Evolutionary conservation across 257 asterid species (phyloP), one percentile per base, ranked within the genome.

Genomic region (Nicotiana tomentosiformis): DNA sequence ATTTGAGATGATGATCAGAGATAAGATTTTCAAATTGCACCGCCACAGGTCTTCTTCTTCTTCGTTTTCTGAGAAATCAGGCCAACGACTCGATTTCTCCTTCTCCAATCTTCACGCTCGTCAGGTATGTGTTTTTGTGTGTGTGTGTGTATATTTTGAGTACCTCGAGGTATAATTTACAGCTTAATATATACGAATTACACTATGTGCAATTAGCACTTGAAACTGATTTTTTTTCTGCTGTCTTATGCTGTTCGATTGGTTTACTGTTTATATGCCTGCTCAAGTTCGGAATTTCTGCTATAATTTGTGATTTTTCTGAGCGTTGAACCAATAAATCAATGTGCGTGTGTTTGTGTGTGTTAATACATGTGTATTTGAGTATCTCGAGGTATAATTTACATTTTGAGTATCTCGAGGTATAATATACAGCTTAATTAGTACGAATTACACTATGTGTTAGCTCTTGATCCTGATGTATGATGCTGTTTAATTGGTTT

Each of bases 1-100:
- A n/a, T 18, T 20, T 20, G 74, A 66, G 39, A 74, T 76, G 10
- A 89, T 89, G 92, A 84, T 87, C 60, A 85, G 84, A 76, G 91
- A 89, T 11, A 90, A 82, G 79, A 90, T 88, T 26, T 81, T 90
- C 85, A 90, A 89, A 77, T 82, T 86, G 51, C 91, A 88, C 80
- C 84, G 88, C 33, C 87, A 88, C 85, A 85, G 60, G 85, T 81
- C 90, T 6, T 81, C 88, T 15, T 43, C 90, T 17, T 81, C 90
- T 17, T 81, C 88, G 14, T 43, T 77, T 35, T 74, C 67, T 26
- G 87, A 79, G 69, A 84, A 83, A 65, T 86, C 89, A 55, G 90
- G 84, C 0, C 89, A 90, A 5, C 79, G 82, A 85, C 82, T 90
- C 15, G 88, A 85, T 20, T 90, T 88, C 87, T 80, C 80, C 57